Percentiles rank a stretch among this genome's conserved stretches.
Conservation (phyloP, 2,329 filamentous ascomycete species). For the Aspergillus eucalypticola region DNA sequence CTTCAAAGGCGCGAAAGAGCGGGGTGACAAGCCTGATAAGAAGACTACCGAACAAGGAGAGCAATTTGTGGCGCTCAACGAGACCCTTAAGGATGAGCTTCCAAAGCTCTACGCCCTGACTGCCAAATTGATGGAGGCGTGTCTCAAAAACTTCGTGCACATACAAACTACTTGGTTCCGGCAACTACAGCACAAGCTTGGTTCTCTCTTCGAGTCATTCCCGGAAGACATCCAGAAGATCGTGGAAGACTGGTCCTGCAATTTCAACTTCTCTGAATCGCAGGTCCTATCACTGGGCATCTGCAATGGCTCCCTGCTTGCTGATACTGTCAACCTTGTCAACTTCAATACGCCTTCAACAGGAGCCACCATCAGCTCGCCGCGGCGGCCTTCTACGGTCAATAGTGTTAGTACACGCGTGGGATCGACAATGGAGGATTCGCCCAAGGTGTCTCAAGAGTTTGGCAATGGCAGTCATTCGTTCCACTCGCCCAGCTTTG, state of each 20-base stretch:
- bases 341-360: conserved; percentile 58
- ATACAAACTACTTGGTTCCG: conserved; percentile 82
- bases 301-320: conserved; percentile 69
- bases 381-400: conserved; percentile 53
- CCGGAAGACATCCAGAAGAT: conserved; percentile 72
- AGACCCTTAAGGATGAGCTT: conserved; percentile 88
- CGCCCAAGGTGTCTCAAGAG: conserved; percentile 65
- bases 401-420: conserved; percentile 58
- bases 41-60: conserved; percentile 82
- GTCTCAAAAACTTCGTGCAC: conserved; percentile 78
- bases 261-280: conserved; percentile 75
- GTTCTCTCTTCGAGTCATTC: conserved; percentile 67
- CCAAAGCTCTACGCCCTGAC: conserved; percentile 80
- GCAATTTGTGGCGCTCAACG: conserved; percentile 87
- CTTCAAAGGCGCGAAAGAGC: conserved; percentile 72
- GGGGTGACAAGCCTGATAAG: conserved; percentile 82
- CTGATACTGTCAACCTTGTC: conserved; percentile 60
- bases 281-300: conserved; percentile 71
- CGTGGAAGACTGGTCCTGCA: conserved; percentile 72
- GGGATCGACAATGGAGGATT: conserved; percentile 63
- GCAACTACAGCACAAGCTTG: conserved; percentile 81
- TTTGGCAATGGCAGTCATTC: conserved; percentile 69
- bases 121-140: conserved; percentile 79
- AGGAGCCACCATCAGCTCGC: conserved; percentile 39
- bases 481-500: conserved; percentile 57